A percentile compares a stretch with the other conserved stretches of the same genome.
phyloP scores from a whole-genome alignment of 768 basidiomycete species.

The Panus rudis region DNA sequence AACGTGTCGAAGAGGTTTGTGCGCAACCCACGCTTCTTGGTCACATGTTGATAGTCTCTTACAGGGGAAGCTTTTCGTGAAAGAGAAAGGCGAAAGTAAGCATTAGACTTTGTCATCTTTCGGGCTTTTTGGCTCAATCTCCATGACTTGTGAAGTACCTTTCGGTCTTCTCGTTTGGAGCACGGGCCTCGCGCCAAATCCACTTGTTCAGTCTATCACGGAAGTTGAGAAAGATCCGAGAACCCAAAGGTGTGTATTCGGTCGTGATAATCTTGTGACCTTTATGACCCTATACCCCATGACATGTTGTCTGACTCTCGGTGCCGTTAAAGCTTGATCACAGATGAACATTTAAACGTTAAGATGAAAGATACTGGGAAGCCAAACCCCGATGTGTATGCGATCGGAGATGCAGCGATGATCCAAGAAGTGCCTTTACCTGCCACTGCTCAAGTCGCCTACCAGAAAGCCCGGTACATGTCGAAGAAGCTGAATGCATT shows the following conservation, averaged over 20 bases:
- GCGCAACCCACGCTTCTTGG: background rate
- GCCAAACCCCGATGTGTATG: constrained; percentile 66
- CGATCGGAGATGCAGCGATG: constrained; percentile 72
- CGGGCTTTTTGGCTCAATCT: constrained; percentile 7
- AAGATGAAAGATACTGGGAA: constrained; percentile 41
- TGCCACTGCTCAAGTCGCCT: constrained; percentile 85
- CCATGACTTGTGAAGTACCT: constrained; percentile 40
- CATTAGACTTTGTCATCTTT: background rate
- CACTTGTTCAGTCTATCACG: constrained; percentile 55
- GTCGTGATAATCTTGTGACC: background rate
- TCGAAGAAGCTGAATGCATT: constrained; percentile 60
- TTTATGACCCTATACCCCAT: background rate
- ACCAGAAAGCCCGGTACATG: constrained; percentile 68
- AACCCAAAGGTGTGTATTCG: constrained; percentile 39
- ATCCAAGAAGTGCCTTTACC: constrained; percentile 56
- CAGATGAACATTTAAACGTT: constrained; percentile 57
- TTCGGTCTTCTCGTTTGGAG: constrained; percentile 86
- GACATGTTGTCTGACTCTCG: background rate
- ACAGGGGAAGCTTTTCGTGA: constrained; percentile 62
- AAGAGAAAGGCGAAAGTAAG: constrained; percentile 65
- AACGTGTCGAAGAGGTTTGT: constrained; percentile 52
- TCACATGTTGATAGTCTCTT: background rate
- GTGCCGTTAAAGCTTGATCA: constrained; percentile 29
- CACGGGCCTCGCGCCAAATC: constrained; percentile 80
- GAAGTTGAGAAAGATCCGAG: constrained; percentile 56